A percentile compares a stretch with the other conserved stretches of the same genome.
These are phyloP conservation scores for Lentinus tigrinus DNA, from an alignment of 768 basidiomycete genomes.

Conservation along the genomic window DNA sequence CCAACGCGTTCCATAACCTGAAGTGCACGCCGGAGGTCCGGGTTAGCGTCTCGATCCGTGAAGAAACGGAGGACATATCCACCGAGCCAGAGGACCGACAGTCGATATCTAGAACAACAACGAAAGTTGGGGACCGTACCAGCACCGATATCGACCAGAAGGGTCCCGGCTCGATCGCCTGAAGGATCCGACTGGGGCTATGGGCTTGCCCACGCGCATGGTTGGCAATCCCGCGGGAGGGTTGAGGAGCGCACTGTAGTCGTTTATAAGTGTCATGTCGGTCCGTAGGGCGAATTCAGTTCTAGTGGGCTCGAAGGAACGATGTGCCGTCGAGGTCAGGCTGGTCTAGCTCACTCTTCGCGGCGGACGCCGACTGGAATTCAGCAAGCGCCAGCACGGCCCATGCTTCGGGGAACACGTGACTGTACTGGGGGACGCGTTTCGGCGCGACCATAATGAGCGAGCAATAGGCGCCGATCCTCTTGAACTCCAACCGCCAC, in stretches of 20 bases:
- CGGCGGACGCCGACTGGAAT: too few species aligned
- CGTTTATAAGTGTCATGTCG: too few species aligned
- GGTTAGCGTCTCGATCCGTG: background rate
- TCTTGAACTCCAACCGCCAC: slow-evolving; percentile 12
- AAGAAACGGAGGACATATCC: background rate
- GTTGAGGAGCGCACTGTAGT: too few species aligned
- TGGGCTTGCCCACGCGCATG: too few species aligned
- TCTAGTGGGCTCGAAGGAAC: too few species aligned
- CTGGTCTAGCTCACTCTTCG: too few species aligned
- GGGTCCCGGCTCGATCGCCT: background rate
- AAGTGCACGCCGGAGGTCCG: background rate
- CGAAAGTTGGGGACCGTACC: background rate
- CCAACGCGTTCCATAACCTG: background rate
- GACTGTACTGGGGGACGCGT: slow-evolving; percentile 8
- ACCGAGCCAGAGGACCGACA: background rate
- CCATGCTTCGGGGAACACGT: slow-evolving; percentile 5
- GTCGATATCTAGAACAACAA: background rate
- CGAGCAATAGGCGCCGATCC: background rate
- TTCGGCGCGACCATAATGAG: slow-evolving; percentile 7
- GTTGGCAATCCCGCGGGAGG: too few species aligned
- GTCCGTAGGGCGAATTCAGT: too few species aligned
- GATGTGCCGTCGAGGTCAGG: too few species aligned
- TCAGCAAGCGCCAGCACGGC: background rate
- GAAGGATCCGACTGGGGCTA: too few species aligned
- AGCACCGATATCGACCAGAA: background rate